phyloP scores from a whole-genome alignment of 441 rosid genomes.

The Croton laevigatus region DNA sequence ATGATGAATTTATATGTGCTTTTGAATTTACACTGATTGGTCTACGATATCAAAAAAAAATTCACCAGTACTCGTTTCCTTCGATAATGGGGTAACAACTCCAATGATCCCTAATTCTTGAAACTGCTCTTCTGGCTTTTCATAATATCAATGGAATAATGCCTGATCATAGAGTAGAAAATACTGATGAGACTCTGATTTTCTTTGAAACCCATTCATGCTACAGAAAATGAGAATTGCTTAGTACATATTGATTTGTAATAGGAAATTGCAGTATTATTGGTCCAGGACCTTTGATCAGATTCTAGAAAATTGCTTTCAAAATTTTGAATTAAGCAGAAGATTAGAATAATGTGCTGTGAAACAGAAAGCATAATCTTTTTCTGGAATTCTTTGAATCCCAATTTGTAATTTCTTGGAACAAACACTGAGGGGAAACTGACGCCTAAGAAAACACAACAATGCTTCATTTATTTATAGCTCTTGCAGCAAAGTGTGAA shows the following conservation, averaged over 20 bases:
- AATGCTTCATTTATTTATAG: neutral
- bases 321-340: neutral
- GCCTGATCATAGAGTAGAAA: neutral
- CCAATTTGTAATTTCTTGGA: neutral
- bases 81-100: neutral
- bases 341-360: neutral
- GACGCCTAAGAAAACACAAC: constrained; percentile 13
- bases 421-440: constrained; percentile 23
- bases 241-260: neutral
- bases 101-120: constrained; percentile 8
- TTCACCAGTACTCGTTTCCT: too few relatives aligned
- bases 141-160: neutral
- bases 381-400: neutral
- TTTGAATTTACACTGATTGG: neutral
- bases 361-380: neutral
- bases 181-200: neutral
- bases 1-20: constrained; percentile 7
- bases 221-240: neutral
- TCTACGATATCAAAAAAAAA: too few relatives aligned
- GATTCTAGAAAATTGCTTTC: neutral
- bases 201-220: neutral
- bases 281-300: neutral
- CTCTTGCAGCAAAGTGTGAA: neutral
- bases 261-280: neutral
- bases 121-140: neutral